These are phyloP conservation scores for Cladophialophora bantiana DNA, from an alignment of 2,329 filamentous ascomycete species.

Conservation along the genomic window DNA sequence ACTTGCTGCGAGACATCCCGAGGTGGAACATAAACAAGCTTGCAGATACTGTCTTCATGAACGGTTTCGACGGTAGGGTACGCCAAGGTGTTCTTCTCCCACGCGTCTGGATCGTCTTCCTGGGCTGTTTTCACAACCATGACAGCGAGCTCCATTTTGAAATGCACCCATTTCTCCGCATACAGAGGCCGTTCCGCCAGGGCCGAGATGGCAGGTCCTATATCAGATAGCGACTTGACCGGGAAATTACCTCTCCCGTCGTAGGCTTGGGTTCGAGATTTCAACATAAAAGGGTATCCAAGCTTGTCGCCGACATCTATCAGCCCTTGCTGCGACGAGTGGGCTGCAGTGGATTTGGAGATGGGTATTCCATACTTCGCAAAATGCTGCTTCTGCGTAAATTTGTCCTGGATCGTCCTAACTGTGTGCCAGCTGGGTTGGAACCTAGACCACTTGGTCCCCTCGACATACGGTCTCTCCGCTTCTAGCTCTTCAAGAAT, in stretches of 20 bases:
- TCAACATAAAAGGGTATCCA: slow-evolving; percentile 85
- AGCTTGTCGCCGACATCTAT: slow-evolving; percentile 65
- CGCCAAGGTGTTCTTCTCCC: slow-evolving; percentile 59
- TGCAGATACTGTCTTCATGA: slow-evolving; percentile 95
- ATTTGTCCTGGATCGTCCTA: slow-evolving; percentile 86
- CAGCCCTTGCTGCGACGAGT: slow-evolving; percentile 54
- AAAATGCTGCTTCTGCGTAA: slow-evolving; percentile 78
- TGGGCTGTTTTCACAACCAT: slow-evolving; percentile 94
- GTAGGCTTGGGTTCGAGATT: slow-evolving; percentile 82
- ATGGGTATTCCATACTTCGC: slow-evolving; percentile 68
- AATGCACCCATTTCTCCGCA: slow-evolving; percentile 87
- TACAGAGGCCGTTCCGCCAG: slow-evolving; percentile 78
- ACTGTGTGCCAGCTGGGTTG: slow-evolving; percentile 83
- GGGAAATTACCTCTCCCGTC: slow-evolving; percentile 76
- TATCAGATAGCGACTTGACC: slow-evolving; percentile 65
- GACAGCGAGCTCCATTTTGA: slow-evolving; percentile 85
- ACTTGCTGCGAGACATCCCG: slow-evolving; percentile 69
- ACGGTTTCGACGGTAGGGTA: slow-evolving; percentile 94
- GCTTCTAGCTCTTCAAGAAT: slow-evolving; percentile 78
- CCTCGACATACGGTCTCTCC: slow-evolving; percentile 34
- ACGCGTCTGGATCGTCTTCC: slow-evolving; percentile 55
- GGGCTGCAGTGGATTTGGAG: slow-evolving; percentile 69
- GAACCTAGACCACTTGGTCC: slow-evolving; percentile 51
- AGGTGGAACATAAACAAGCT: slow-evolving; percentile 86
- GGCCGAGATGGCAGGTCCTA: slow-evolving; percentile 71